Conservation (phyloP, 129 eudicot genomes). For the Silybum marianum region DNA sequence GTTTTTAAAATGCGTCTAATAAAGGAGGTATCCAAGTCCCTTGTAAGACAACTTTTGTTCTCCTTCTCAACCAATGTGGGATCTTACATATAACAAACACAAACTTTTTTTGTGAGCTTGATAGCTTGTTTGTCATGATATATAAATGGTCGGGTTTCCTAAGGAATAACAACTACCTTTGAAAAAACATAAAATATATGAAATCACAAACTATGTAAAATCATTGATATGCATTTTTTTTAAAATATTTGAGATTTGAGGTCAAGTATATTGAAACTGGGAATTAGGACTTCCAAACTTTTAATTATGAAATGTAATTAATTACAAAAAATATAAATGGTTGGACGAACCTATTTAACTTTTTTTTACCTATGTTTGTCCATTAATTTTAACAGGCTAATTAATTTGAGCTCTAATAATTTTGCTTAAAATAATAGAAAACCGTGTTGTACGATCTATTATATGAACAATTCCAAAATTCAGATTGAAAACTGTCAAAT, state of each 20-base stretch:
- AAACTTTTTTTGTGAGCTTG: background rate
- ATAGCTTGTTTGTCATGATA: background rate
- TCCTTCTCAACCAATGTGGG: too few species aligned
- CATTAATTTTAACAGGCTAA: background rate
- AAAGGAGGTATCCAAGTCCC: too few species aligned
- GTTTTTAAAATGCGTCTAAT: too few species aligned
- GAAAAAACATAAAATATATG: too few species aligned
- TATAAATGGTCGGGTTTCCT: background rate
- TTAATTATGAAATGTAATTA: background rate
- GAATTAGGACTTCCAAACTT: background rate
- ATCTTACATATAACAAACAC: too few species aligned
- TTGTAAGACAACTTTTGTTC: too few species aligned
- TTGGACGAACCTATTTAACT: background rate
- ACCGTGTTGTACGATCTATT: background rate
- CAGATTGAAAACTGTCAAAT: background rate
- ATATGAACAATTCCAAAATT: background rate
- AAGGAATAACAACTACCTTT: background rate
- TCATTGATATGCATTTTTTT: too few species aligned
- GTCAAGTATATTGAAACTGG: background rate
- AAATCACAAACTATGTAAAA: too few species aligned
- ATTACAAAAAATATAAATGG: background rate
- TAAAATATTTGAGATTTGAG: background rate
- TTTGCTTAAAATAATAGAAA: background rate
- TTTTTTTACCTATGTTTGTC: background rate
- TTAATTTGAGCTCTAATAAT: background rate